These are phyloP conservation scores for Symbiotaphrina buchneri DNA, from an alignment of 495 filamentous ascomycete species.

Conservation along the genomic window DNA sequence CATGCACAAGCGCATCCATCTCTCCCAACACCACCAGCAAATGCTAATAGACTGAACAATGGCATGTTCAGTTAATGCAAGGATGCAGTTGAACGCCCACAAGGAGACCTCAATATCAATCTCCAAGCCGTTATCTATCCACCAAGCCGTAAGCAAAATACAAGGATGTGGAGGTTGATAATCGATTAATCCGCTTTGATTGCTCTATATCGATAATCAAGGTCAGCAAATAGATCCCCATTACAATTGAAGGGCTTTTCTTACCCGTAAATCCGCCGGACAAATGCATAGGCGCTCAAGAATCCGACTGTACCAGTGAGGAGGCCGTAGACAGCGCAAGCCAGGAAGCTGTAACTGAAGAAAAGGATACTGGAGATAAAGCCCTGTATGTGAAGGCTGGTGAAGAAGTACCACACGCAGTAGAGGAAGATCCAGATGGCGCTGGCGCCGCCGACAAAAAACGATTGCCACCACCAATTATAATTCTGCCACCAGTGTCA, in stretches of 20 bases:
- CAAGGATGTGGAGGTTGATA: too few species aligned
- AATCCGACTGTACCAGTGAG: constrained; percentile 78
- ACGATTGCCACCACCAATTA: constrained; percentile 92
- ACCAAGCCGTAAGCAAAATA: too few species aligned
- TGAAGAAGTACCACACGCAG: constrained; percentile 70
- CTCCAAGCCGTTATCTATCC: too few species aligned
- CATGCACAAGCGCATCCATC: too few species aligned
- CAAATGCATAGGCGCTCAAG: constrained; percentile 70
- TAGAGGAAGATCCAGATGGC: constrained; percentile 75
- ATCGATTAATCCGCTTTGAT: constrained; percentile 20
- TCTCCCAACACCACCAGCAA: too few species aligned
- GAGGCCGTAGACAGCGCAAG: constrained; percentile 66
- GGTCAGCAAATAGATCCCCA: not conserved
- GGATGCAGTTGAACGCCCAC: too few species aligned
- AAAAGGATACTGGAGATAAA: constrained; percentile 66
- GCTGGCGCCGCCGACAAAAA: constrained; percentile 59
- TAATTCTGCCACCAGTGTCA: constrained; percentile 41
- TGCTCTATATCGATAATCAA: constrained; percentile 8
- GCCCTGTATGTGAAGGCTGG: constrained; percentile 63
- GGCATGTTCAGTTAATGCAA: too few species aligned
- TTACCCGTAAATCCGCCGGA: constrained; percentile 73
- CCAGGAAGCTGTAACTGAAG: constrained; percentile 66
- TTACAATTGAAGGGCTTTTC: constrained; percentile 6
- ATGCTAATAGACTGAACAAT: too few species aligned
- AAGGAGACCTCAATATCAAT: too few species aligned